These are phyloP conservation scores for Melaleuca alternifolia DNA, from an alignment of 345 rosid species.

Conservation along the genomic window DNA sequence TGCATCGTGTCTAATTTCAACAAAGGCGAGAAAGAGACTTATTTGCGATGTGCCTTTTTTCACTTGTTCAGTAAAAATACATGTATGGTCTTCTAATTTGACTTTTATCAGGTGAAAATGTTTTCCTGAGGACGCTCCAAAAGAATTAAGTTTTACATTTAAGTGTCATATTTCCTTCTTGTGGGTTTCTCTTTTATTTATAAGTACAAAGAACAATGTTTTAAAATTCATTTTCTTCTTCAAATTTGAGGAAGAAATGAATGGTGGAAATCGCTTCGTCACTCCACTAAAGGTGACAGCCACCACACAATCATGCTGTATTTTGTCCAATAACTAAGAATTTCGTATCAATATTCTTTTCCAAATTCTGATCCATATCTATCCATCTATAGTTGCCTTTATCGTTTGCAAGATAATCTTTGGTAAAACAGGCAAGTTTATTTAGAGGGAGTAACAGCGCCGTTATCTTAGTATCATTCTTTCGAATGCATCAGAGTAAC, in stretches of 20 bases:
- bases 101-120: not conserved
- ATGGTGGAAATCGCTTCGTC: not conserved
- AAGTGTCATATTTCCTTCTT: not conserved
- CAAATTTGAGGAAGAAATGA: not conserved
- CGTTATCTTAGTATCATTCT: too few relatives aligned
- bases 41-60: not conserved
- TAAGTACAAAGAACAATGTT: not conserved
- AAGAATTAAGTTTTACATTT: not conserved
- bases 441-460: too few relatives aligned
- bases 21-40: not conserved
- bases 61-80: not conserved
- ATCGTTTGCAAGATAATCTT: too few relatives aligned
- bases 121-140: not conserved
- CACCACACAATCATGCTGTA: not conserved
- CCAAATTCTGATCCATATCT: too few relatives aligned
- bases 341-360: too few relatives aligned
- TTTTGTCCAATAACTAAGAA: too few relatives aligned
- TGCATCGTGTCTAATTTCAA: not conserved
- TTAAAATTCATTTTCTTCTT: not conserved
- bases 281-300: not conserved
- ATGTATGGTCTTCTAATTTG: not conserved
- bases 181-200: not conserved
- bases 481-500: too few relatives aligned
- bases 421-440: too few relatives aligned
- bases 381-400: too few relatives aligned